Percentiles rank a stretch among this genome's conserved stretches.
Evolutionary conservation across 192 early-diverging fungal species (phyloP).

Genomic region (Geranomyces variabilis): DNA sequence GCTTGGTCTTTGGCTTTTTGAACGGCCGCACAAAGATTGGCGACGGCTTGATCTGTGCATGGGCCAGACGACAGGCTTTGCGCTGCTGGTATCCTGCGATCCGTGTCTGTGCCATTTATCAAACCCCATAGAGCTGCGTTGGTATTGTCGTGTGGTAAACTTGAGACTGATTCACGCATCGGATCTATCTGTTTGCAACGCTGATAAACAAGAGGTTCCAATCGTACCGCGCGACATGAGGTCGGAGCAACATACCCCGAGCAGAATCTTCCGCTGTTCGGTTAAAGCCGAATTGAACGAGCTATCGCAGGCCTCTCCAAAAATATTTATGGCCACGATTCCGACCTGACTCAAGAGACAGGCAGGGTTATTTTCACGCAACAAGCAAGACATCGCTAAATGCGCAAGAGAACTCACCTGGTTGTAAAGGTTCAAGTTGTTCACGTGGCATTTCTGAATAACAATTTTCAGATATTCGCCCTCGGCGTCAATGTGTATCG

Average conservation of each 20-base stretch:
- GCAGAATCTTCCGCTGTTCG: conserved; percentile 16
- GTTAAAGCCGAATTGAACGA: conserved; percentile 9
- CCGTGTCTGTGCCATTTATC: conserved; percentile 18
- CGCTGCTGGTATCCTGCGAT: conserved; percentile 22
- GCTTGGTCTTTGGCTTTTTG: conserved; percentile 58
- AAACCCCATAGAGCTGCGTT: conserved; percentile 42
- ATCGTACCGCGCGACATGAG: neutral
- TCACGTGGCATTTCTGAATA: conserved; percentile 69
- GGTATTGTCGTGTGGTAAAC: conserved; percentile 14
- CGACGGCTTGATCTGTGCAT: conserved; percentile 44
- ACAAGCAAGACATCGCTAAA: neutral
- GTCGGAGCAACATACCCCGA: conserved; percentile 26
- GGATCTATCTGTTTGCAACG: conserved; percentile 23
- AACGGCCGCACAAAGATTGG: conserved; percentile 46
- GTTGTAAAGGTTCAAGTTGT: conserved; percentile 74
- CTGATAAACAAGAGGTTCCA: neutral
- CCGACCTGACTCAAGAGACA: conserved; percentile 53
- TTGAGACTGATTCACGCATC: conserved; percentile 12
- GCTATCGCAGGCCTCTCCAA: conserved; percentile 53
- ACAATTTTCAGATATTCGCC: conserved; percentile 72
- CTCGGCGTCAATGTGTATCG: conserved; percentile 69
- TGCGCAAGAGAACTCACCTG: conserved; percentile 52
- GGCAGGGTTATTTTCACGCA: neutral
- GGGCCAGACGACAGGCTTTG: conserved; percentile 27
- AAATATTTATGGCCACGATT: conserved; percentile 62